These are phyloP conservation scores for Cercospora canescens DNA, from an alignment of 2,329 filamentous ascomycete genomes.

Conservation along the genomic window DNA sequence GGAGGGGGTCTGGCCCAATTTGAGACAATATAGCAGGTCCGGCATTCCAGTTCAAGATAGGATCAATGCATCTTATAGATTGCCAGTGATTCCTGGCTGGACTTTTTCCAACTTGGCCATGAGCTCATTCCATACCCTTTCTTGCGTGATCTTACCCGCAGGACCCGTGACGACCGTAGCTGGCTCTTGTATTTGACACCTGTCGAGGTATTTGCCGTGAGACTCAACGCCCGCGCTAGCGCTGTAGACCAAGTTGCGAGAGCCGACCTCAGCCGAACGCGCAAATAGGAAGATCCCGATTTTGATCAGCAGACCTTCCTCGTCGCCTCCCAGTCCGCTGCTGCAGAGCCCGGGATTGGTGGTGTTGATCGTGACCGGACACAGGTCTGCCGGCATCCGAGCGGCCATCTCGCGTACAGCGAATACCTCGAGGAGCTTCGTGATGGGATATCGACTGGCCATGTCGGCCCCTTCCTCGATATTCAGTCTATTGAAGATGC, in stretches of 20 bases:
- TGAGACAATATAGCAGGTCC: too few species aligned
- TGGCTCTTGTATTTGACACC: conserved; percentile 32
- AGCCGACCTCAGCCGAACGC: conserved; percentile 43
- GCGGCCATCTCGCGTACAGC: conserved; percentile 39
- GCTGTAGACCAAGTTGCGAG: conserved; percentile 43
- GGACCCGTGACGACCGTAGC: conserved; percentile 38
- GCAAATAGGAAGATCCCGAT: conserved; percentile 28
- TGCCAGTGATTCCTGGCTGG: too few species aligned
- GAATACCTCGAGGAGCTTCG: conserved; percentile 53
- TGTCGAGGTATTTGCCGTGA: conserved; percentile 44
- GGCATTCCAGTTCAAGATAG: too few species aligned
- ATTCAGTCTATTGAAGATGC: conserved; percentile 42
- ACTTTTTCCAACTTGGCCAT: conserved; percentile 41
- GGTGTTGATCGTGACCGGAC: conserved; percentile 51
- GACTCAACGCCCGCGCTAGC: conserved; percentile 37
- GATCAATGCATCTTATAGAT: too few species aligned
- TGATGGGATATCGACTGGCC: conserved; percentile 45
- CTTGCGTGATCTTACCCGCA: conserved; percentile 40
- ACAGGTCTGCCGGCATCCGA: conserved; percentile 23
- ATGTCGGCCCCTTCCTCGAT: conserved; percentile 39
- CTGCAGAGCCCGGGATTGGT: conserved; percentile 57
- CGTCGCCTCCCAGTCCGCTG: conserved; percentile 43
- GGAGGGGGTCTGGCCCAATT: too few species aligned
- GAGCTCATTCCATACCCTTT: conserved; percentile 44
- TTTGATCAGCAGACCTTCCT: conserved; percentile 12